Evolutionary conservation across 2,329 filamentous ascomycete genomes (phyloP).

Genomic region (Phialophora expanda): DNA sequence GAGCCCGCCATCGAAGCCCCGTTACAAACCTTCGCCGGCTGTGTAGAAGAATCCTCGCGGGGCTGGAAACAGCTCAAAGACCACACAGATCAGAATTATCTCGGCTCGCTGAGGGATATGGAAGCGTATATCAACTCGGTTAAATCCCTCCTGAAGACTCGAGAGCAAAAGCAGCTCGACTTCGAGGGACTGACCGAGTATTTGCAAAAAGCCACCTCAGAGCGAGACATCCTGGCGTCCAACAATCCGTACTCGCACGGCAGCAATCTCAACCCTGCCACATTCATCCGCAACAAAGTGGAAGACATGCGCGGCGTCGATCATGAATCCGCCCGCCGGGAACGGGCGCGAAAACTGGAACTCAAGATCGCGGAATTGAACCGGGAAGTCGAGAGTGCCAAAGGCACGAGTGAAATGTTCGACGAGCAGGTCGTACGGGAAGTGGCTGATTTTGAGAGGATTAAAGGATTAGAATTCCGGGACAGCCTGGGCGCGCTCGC

Average conservation of each 20-base stretch:
- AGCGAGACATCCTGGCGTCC: constrained; percentile 78
- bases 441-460: constrained; percentile 91
- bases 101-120: constrained; percentile 92
- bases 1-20: constrained; percentile 85
- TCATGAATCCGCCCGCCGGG: constrained; percentile 86
- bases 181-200: constrained; percentile 96
- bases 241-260: constrained; percentile 66
- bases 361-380: constrained; percentile 91
- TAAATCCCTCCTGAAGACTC: constrained; percentile 84
- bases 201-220: constrained; percentile 84
- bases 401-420: constrained; percentile 86
- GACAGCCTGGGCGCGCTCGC: constrained; percentile 82
- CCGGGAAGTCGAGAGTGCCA: constrained; percentile 83
- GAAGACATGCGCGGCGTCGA: constrained; percentile 97
- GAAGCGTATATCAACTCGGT: constrained; percentile 88
- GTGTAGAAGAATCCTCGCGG: constrained; percentile 79
- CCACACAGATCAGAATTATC: constrained; percentile 92
- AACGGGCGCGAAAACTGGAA: constrained; percentile 87
- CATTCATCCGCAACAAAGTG: constrained; percentile 90
- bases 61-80: constrained; percentile 84
- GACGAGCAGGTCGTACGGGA: constrained; percentile 96
- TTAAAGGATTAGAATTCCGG: constrained; percentile 93
- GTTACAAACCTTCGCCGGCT: constrained; percentile 83
- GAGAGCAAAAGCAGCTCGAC: constrained; percentile 97
- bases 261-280: constrained; percentile 69